Percentiles rank a stretch among this genome's conserved stretches.
Evolutionary conservation across 1,284 basidiomycete species (phyloP).

Genomic region (Taiwanofungus camphoratus): DNA sequence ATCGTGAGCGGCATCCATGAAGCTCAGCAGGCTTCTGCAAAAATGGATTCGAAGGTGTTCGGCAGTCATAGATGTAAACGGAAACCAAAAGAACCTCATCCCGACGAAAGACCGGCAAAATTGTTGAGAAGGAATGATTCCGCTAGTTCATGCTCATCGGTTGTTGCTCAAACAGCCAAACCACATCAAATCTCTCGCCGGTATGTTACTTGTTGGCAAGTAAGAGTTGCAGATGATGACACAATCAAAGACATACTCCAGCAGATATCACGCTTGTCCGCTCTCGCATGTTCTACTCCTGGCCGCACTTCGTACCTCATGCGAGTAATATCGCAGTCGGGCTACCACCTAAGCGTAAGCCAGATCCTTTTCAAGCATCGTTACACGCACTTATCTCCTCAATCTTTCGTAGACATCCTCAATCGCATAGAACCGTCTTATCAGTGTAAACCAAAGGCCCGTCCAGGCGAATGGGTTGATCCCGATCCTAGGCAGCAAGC

Average conservation of each 20-base stretch:
- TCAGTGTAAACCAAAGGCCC: slow-evolving; percentile 21
- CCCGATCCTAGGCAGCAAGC: slow-evolving; percentile 40
- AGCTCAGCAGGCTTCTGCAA: not conserved
- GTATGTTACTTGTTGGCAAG: too few relatives aligned
- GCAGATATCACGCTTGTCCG: slow-evolving; percentile 54
- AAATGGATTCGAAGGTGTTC: not conserved
- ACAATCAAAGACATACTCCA: slow-evolving; percentile 34
- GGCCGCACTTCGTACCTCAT: slow-evolving; percentile 45
- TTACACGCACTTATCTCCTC: too few relatives aligned
- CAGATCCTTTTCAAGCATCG: not conserved
- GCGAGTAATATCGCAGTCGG: slow-evolving; percentile 50
- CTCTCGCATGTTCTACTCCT: slow-evolving; percentile 61
- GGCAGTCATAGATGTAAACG: slow-evolving; percentile 10
- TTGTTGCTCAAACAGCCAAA: not conserved
- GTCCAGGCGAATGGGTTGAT: slow-evolving; percentile 28
- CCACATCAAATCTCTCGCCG: too few relatives aligned
- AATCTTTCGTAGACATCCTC: slow-evolving; percentile 50
- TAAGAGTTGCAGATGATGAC: not conserved
- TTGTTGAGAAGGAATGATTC: slow-evolving; percentile 4
- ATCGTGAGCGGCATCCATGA: not conserved
- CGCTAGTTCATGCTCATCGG: slow-evolving; percentile 1
- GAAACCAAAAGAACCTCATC: slow-evolving; percentile 7
- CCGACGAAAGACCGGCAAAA: slow-evolving; percentile 15
- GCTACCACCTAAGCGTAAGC: slow-evolving; percentile 62
- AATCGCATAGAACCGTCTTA: slow-evolving; percentile 48